Conservation (phyloP, 1,284 basidiomycete genomes). For the Moesziomyces sp. region DNA sequence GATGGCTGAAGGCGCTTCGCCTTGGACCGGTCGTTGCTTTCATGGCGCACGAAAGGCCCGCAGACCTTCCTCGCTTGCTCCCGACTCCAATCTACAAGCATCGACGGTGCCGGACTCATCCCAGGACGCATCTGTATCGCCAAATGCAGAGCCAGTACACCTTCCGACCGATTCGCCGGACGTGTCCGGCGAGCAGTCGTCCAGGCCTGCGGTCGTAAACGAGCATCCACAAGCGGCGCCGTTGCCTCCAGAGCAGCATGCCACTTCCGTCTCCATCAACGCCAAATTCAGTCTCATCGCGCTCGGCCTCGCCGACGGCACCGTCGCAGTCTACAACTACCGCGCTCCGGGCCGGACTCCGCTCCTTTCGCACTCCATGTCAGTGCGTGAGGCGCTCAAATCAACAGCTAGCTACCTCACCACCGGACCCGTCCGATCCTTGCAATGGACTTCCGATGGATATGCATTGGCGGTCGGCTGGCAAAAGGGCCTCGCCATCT, state of each 20-base stretch:
- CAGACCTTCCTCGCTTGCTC: conserved; percentile 18
- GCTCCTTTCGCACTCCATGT: conserved; percentile 61
- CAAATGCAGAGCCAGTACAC: not conserved
- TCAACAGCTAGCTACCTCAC: conserved; percentile 65
- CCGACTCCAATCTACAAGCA: conserved; percentile 2
- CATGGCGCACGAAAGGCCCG: conserved; percentile 34
- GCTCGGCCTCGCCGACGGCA: conserved; percentile 78
- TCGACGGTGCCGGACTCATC: not conserved
- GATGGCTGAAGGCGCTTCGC: conserved; percentile 23
- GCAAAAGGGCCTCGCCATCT: conserved; percentile 87
- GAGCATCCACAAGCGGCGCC: not conserved
- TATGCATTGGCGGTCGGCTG: conserved; percentile 97
- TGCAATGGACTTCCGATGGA: conserved; percentile 83
- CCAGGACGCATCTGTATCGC: not conserved
- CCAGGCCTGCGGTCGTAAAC: not conserved
- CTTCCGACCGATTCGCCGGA: not conserved
- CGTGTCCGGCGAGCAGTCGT: not conserved
- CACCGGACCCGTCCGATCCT: conserved; percentile 78
- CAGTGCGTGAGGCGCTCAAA: conserved; percentile 63
- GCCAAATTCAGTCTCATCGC: conserved; percentile 85
- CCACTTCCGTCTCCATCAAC: conserved; percentile 77
- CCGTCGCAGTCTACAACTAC: conserved; percentile 59
- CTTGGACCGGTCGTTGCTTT: conserved; percentile 52
- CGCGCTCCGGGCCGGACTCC: conserved; percentile 49
- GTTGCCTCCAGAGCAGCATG: conserved; percentile 73